Conservation (phyloP, 305 asterid species). For the Solanum hybrid region DNA sequence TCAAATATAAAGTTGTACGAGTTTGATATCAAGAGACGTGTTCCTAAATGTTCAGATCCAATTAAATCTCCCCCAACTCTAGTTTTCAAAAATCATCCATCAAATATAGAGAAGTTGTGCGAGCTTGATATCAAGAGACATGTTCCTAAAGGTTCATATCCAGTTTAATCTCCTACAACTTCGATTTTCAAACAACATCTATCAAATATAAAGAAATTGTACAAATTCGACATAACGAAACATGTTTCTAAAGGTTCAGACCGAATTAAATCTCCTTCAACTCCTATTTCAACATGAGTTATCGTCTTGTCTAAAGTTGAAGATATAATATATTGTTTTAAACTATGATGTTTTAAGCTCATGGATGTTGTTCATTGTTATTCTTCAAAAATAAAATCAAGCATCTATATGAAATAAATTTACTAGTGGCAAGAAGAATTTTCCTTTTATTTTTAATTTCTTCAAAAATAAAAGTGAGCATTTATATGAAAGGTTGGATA, state of each 20-base stretch:
- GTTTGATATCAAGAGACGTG: background rate
- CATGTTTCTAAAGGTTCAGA: background rate
- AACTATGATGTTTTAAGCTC: background rate
- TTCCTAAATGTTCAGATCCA: background rate
- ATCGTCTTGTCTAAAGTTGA: background rate
- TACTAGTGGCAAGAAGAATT: background rate
- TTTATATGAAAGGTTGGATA: background rate
- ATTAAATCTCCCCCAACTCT: background rate
- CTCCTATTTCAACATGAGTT: background rate
- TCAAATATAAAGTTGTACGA: background rate
- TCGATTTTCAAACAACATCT: background rate
- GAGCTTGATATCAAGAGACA: background rate
- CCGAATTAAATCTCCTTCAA: background rate
- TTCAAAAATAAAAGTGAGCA: background rate
- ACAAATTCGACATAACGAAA: background rate
- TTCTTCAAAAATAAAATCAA: background rate
- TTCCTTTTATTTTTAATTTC: background rate
- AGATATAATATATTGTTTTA: background rate
- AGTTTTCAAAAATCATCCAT: background rate
- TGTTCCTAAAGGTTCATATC: background rate
- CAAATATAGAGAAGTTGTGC: background rate
- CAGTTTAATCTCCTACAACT: background rate
- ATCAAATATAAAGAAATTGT: background rate
- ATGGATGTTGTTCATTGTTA: background rate
- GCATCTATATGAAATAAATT: background rate